phyloP scores from a whole-genome alignment of 805 yeast genomes.

The Saturnispora serradocipensis region DNA sequence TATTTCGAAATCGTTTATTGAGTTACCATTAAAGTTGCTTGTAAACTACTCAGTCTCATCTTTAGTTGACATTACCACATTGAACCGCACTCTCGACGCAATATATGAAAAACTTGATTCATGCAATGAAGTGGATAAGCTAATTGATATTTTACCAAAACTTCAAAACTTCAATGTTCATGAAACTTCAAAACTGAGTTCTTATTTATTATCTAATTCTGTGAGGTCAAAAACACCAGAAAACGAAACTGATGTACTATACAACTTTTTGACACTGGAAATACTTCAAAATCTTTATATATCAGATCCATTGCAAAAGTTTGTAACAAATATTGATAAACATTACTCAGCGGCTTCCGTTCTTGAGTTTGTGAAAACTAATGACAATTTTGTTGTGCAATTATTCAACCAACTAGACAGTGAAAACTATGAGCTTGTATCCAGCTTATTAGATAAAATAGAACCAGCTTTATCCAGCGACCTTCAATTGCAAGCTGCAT shows the following conservation, averaged over 20 bases:
- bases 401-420: conserved; percentile 9
- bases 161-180: conserved; percentile 11
- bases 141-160: conserved; percentile 7
- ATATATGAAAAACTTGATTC: conserved; percentile 5
- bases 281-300: conserved; percentile 29
- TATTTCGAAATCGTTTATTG: conserved; percentile 25
- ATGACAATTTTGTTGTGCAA: conserved; percentile 13
- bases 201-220: conserved; percentile 20
- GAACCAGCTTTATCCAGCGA: conserved; percentile 13
- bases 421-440: not conserved
- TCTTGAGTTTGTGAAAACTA: conserved; percentile 11
- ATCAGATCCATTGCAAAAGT: conserved; percentile 12
- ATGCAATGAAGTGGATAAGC: not conserved
- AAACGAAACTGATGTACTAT: conserved; percentile 14
- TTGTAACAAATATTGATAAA: conserved; percentile 18
- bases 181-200: conserved; percentile 4
- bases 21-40: conserved; percentile 27
- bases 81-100: conserved; percentile 5
- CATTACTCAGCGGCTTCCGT: conserved; percentile 19
- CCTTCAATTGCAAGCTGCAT: conserved; percentile 11
- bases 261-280: conserved; percentile 28
- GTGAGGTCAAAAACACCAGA: conserved; percentile 8
- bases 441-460: conserved; percentile 16
- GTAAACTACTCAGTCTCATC: conserved; percentile 19
- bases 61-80: not conserved